Base-by-base conservation (phyloP, 2,329 filamentous ascomycete species). In the Phialocephala sp. region DNA sequence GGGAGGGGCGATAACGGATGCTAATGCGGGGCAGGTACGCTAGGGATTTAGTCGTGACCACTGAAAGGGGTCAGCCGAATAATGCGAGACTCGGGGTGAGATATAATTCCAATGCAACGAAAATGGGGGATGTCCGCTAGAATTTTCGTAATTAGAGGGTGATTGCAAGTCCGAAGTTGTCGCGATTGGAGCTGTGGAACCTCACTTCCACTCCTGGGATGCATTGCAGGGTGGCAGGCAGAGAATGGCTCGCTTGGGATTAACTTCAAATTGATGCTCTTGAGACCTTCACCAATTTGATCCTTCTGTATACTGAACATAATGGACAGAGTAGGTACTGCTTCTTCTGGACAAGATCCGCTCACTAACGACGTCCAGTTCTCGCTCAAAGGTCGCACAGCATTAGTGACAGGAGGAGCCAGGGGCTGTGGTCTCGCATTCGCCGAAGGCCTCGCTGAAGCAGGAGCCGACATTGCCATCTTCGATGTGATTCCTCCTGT, bases 371-470 rank as follows among this genome's bases (percentile, higher is more conserved):
- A 32, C 24, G 24, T 57, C 36, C 37, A 50, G 76, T 83, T 83
- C 69, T 82, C 80, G 2, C 74, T 83, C n/a, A 75, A 79, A 71
- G 80, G 80, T 22, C 77, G 80, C 47, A 81, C 79, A 4, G 80
- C 80, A 9, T 73, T 82, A 15, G 76, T 83, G 5, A 83, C 82
- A 1, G 81, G 82, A 22, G 82, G 80, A n/a, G 79, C 79, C 9
- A 74, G 79, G 59, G 82, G 81, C 6, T 79, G 78, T 59, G 81
- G 81, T 8, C 77, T 82, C 2, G 77, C 79, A 8, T 80, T 82
- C 65, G 80, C 79, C 2, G 71, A 79, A 61, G 80, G 78, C 1
- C 77, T 82, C 0, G 80, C 80, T 20, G 80, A 82, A 72, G 80
- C 79, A 20, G 80, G 80, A 1, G 81, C 80, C 8, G 73, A 82